phyloP scores from a whole-genome alignment of 2,329 filamentous ascomycete genomes.

The Stagonosporopsis rhizophila region DNA sequence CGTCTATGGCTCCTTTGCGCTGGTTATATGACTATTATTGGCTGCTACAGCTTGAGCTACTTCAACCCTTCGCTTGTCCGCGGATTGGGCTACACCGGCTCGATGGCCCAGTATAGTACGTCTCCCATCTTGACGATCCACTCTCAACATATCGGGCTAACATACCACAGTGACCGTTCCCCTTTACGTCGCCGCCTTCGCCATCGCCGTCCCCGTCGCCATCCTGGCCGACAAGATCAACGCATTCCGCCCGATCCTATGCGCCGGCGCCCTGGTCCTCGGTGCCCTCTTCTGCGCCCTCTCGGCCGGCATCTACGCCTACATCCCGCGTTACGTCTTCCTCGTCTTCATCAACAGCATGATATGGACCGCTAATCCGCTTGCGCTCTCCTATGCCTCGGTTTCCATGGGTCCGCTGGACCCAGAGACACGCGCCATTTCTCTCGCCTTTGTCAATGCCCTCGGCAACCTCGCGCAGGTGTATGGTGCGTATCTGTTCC shows the following conservation, averaged over 20 bases:
- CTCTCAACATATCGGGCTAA: too few relatives aligned
- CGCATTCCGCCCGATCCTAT: slow-evolving; percentile 27
- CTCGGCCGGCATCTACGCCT: slow-evolving; percentile 32
- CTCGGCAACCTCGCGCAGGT: slow-evolving; percentile 35
- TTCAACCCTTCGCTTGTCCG: slow-evolving; percentile 33
- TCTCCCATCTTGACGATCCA: too few relatives aligned
- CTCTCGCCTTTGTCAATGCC: slow-evolving; percentile 31
- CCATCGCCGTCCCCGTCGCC: slow-evolving; percentile 31
- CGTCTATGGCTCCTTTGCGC: slow-evolving; percentile 31
- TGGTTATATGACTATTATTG: slow-evolving; percentile 39
- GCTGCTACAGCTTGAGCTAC: slow-evolving; percentile 35
- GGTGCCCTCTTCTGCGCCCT: slow-evolving; percentile 33
- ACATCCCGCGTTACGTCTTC: slow-evolving; percentile 35
- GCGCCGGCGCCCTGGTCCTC: slow-evolving; percentile 20
- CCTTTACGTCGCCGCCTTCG: slow-evolving; percentile 32
- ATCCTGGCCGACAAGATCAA: slow-evolving; percentile 29
- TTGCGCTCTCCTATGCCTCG: slow-evolving; percentile 31
- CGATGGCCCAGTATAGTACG: slow-evolving; percentile 28
- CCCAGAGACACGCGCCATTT: slow-evolving; percentile 33
- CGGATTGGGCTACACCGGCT: slow-evolving; percentile 30
- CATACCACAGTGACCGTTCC: slow-evolving; percentile 26
- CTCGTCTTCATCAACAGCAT: slow-evolving; percentile 36
- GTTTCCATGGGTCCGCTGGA: slow-evolving; percentile 30
- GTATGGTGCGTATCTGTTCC: slow-evolving; percentile 33
- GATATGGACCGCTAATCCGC: slow-evolving; percentile 36